A percentile compares a stretch with the other conserved stretches of the same genome.
Evolutionary conservation across 768 basidiomycete species (phyloP).

Genomic region (Termitomyces sp.): DNA sequence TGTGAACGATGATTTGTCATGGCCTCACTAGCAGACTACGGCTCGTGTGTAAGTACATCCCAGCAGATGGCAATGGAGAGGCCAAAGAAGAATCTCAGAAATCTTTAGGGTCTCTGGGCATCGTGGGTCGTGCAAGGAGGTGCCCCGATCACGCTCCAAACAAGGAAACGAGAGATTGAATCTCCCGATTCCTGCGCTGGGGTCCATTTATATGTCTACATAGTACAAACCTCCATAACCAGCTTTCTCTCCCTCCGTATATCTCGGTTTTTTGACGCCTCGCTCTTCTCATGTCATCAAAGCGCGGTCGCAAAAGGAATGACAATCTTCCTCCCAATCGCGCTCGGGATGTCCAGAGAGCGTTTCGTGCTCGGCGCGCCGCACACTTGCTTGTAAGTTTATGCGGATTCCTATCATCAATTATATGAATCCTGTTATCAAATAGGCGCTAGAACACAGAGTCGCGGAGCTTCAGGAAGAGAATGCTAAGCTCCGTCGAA

Average conservation of each 20-base stretch:
- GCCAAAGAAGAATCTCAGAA: constrained; percentile 1
- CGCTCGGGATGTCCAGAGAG: constrained; percentile 85
- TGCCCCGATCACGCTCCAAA: constrained; percentile 17
- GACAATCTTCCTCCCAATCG: constrained; percentile 78
- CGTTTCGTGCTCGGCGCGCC: constrained; percentile 84
- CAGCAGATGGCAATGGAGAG: constrained; percentile 2
- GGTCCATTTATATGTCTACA: constrained; percentile 43
- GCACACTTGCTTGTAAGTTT: constrained; percentile 76
- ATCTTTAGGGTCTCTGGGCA: constrained; percentile 4
- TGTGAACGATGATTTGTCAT: background rate
- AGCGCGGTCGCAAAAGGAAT: constrained; percentile 83
- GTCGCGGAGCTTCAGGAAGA: constrained; percentile 84
- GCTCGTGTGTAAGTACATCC: background rate
- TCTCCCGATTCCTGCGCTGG: constrained; percentile 29
- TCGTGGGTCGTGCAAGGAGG: constrained; percentile 2
- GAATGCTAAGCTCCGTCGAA: constrained; percentile 68
- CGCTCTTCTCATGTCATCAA: constrained; percentile 65
- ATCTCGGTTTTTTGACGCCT: constrained; percentile 28
- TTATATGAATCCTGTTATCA: constrained; percentile 22
- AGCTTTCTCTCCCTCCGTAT: constrained; percentile 20
- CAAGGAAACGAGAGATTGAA: constrained; percentile 22
- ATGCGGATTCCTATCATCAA: constrained; percentile 30
- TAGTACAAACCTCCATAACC: constrained; percentile 18
- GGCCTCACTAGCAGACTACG: background rate
- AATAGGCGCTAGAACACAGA: constrained; percentile 75